Evolutionary conservation across 164 flowering plant species (phyloP).

Genomic region (Liquidambar formosana): DNA sequence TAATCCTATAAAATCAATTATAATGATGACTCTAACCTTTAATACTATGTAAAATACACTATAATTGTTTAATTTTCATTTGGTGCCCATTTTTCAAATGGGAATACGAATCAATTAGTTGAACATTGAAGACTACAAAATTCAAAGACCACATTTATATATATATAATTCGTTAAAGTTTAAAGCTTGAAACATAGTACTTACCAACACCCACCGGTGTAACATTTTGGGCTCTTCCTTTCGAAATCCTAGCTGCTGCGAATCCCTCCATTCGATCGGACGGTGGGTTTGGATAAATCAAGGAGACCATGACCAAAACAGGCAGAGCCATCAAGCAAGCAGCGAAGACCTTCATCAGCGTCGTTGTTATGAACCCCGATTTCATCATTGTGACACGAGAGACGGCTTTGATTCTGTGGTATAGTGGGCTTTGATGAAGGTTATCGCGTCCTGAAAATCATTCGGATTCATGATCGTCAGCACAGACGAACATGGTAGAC

Average conservation of each 20-base stretch:
- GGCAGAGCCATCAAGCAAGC: slow-evolving; percentile 18
- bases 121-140: too few species aligned
- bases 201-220: background rate
- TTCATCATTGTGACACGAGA: background rate
- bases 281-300: slow-evolving; percentile 5
- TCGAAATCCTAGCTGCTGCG: slow-evolving; percentile 23
- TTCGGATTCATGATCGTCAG: slow-evolving; percentile 18
- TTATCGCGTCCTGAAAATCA: slow-evolving; percentile 12
- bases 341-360: slow-evolving; percentile 16
- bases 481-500: too few species aligned
- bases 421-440: slow-evolving; percentile 1
- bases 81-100: too few species aligned
- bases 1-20: too few species aligned
- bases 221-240: background rate
- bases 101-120: too few species aligned
- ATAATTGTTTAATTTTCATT: too few species aligned
- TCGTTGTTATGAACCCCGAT: slow-evolving; percentile 8
- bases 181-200: background rate
- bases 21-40: too few species aligned
- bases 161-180: background rate
- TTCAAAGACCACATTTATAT: too few species aligned
- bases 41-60: too few species aligned
- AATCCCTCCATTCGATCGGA: slow-evolving; percentile 13
- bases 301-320: slow-evolving; percentile 3
- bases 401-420: background rate